Conservation (phyloP, 2,329 filamentous ascomycete species). For the Calonectria crousiana region DNA sequence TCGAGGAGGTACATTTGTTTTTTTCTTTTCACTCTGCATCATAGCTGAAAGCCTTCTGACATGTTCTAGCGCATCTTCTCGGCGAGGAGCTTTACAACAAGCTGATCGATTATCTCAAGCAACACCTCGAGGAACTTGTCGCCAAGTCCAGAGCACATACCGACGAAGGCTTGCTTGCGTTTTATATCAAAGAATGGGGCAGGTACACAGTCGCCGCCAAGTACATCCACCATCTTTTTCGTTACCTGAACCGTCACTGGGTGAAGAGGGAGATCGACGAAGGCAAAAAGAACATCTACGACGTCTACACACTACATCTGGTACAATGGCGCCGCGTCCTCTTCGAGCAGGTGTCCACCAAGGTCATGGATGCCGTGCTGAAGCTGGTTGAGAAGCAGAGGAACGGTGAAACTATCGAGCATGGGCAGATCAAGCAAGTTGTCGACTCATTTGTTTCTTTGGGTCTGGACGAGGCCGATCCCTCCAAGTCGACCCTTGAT, state of each 20-base stretch:
- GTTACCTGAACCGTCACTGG: constrained; percentile 98
- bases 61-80: constrained; percentile 81
- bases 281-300: constrained; percentile 97
- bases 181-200: constrained; percentile 97
- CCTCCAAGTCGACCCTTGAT: constrained; percentile 92
- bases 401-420: constrained; percentile 97
- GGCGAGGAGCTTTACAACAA: constrained; percentile 97
- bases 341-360: constrained; percentile 84
- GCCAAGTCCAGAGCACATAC: constrained; percentile 81
- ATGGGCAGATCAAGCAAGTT: constrained; percentile 95
- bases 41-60: constrained; percentile 28
- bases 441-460: constrained; percentile 97
- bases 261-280: constrained; percentile 99
- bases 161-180: constrained; percentile 89
- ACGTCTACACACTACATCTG: constrained; percentile 96
- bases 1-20: constrained; percentile 69
- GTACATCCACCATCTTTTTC: constrained; percentile 97
- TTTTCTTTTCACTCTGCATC: not conserved
- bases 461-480: constrained; percentile 92
- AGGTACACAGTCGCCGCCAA: constrained; percentile 95
- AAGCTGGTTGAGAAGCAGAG: constrained; percentile 97
- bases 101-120: constrained; percentile 85
- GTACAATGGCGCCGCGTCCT: constrained; percentile 96
- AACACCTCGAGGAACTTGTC: constrained; percentile 80
- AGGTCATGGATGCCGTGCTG: constrained; percentile 95